Evolutionary conservation across 2,329 filamentous ascomycete genomes (phyloP), one percentile per base, ranked within the genome.

Genomic region (Pezicula rhizophila): DNA sequence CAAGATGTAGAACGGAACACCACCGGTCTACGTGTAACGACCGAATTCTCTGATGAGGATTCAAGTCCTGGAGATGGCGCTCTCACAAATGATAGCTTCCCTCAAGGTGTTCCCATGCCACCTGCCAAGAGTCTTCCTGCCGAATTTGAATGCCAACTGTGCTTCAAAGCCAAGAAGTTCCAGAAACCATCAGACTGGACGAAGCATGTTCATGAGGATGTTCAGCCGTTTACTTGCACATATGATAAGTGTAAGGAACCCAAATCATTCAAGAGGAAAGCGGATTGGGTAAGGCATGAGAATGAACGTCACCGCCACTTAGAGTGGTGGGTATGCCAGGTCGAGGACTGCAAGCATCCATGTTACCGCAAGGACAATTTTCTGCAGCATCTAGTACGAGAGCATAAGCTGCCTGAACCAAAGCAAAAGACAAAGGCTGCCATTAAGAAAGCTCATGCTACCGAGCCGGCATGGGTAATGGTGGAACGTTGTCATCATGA

Each of bases 111-210:
- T 5, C 89, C 89, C 6, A 78, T 89, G 67, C 91, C 91, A 5
- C 89, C 89, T 2, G 85, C 89, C 2, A 77, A 73, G 50, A 78
- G 79, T 14, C 75, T 96, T 6, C 91, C 91, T 1, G 89, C 90
- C 3, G 84, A 92, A 61, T 92, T 96, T 52, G 91, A 96, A 70
- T 96, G 91, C 58, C 85, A 87, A 34, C 72, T 96, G 18, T 96
- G 91, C 69, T 96, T 89, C 70, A 81, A 84, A 57, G 78, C 83
- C 46, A 95, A 93, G 73, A 89, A 83, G 60, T 90, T 93, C 59
- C 80, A 84, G 59, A 96, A 96, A 66, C 91, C 90, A 14, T 96
- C 90, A 0, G 91, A 96, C 67, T 96, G 91, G 91, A 95, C 90
- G 1, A 96, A 96, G 65, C 91, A 96, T 62, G 88, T 96, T 1